Evolutionary conservation across 1,139 yeast genomes (phyloP).

Genomic region (Yamadazyma friedrichii): DNA sequence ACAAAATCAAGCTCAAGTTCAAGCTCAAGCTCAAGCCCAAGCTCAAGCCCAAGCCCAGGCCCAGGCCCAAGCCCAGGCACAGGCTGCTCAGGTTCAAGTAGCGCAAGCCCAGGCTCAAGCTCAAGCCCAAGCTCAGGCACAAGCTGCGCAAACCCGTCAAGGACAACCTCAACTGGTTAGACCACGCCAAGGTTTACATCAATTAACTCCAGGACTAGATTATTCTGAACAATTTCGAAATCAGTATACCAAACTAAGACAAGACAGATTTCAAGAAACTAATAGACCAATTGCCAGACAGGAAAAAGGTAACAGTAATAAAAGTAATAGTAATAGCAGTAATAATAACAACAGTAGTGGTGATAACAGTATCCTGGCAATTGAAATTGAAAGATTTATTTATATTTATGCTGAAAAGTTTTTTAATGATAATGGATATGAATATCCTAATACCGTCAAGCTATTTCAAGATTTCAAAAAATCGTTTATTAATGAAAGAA

Average conservation of each 20-base stretch:
- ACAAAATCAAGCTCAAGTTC: constrained; percentile 20
- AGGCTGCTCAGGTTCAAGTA: constrained; percentile 24
- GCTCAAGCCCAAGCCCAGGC: constrained; percentile 12
- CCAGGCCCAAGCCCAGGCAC: constrained; percentile 17
- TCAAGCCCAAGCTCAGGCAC: constrained; percentile 7
- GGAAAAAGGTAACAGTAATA: constrained; percentile 2
- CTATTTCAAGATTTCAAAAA: constrained; percentile 51
- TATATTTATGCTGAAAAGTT: constrained; percentile 50
- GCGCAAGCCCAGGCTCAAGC: constrained; percentile 12
- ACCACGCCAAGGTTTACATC: constrained; percentile 5
- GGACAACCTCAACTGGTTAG: neutral
- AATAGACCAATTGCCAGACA: constrained; percentile 8
- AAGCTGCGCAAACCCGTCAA: neutral
- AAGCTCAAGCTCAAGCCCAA: constrained; percentile 17
- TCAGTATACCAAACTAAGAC: constrained; percentile 1
- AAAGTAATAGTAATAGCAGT: neutral
- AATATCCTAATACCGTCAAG: constrained; percentile 49
- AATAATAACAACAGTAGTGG: neutral
- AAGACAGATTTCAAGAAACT: neutral
- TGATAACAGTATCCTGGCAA: constrained; percentile 24
- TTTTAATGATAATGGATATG: constrained; percentile 43
- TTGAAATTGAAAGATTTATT: constrained; percentile 48
- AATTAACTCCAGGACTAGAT: constrained; percentile 6
- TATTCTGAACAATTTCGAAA: constrained; percentile 5
- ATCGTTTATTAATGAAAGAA: constrained; percentile 50